These are phyloP conservation scores for Xylaria intraflava DNA, from an alignment of 495 filamentous ascomycete genomes.

Conservation along the genomic window DNA sequence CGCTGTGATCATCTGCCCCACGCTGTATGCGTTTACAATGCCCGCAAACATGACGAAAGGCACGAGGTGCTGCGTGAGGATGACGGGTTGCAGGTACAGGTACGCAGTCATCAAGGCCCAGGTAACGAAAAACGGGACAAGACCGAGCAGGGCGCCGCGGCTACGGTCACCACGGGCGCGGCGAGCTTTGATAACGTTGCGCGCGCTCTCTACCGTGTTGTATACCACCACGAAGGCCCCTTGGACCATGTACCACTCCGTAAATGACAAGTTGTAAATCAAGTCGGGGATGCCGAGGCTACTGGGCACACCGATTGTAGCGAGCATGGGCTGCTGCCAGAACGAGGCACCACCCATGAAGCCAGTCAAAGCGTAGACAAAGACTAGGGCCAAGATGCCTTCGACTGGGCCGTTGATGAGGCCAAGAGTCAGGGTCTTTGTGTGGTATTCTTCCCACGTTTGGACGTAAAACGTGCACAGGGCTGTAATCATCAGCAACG, in stretches of 20 bases:
- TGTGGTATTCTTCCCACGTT: constrained; percentile 99
- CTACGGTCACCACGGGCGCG: constrained; percentile 63
- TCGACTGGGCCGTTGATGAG: constrained; percentile 93
- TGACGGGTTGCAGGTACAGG: constrained; percentile 73
- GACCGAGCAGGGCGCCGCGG: constrained; percentile 67
- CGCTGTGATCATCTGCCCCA: constrained; percentile 90
- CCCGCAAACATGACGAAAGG: constrained; percentile 84
- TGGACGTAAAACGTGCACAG: constrained; percentile 93
- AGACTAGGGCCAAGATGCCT: constrained; percentile 77
- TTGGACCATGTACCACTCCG: constrained; percentile 90
- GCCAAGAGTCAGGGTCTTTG: constrained; percentile 86
- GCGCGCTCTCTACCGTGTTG: constrained; percentile 68
- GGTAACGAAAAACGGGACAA: constrained; percentile 66
- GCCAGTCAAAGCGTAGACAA: constrained; percentile 80
- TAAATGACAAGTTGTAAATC: constrained; percentile 74
- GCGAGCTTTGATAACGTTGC: constrained; percentile 76
- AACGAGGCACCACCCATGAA: constrained; percentile 80
- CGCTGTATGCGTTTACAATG: constrained; percentile 84
- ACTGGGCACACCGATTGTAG: constrained; percentile 60
- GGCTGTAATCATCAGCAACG: constrained; percentile 39
- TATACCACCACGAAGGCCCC: constrained; percentile 74
- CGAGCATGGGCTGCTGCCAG: constrained; percentile 80
- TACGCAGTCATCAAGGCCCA: constrained; percentile 74
- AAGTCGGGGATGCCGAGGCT: constrained; percentile 57
- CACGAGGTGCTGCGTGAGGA: constrained; percentile 73